A percentile compares a stretch with the other conserved stretches of the same genome.
Evolutionary conservation across 2,329 filamentous ascomycete species (phyloP).

Genomic region (Ceratocystiopsis brevicomis): DNA sequence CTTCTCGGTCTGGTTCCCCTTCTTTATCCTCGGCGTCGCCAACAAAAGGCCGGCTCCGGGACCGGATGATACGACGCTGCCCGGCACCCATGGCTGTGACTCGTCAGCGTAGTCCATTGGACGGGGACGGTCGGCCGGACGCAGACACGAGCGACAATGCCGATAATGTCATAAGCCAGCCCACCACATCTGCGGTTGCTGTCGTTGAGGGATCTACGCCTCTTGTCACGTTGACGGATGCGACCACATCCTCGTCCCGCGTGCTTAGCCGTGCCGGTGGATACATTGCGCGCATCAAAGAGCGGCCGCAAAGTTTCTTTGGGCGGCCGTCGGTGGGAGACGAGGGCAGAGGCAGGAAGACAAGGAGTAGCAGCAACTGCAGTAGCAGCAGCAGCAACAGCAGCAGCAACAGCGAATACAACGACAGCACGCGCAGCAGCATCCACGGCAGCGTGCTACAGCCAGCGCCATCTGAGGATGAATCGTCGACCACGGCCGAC

Average conservation of each 20-base stretch:
- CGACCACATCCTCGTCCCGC: conserved; percentile 14
- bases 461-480: conserved; percentile 12
- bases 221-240: no score
- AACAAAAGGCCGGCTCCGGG: no score
- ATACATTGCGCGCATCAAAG: conserved; percentile 34
- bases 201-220: no score
- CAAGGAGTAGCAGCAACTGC: background rate
- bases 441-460: conserved; percentile 10
- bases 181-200: no score
- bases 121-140: no score
- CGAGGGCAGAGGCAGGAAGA: no score
- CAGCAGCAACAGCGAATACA: conserved; percentile 2
- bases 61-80: no score
- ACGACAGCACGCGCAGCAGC: conserved; percentile 10
- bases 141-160: background rate
- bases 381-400: background rate
- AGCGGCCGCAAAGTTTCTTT: conserved; percentile 24
- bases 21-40: no score
- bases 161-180: background rate
- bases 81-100: no score
- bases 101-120: no score
- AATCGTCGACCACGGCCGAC: conserved; percentile 22
- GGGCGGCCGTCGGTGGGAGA: conserved; percentile 12
- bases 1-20: no score
- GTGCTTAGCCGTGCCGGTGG: conserved; percentile 24